Base-by-base conservation (phyloP, 176 grass and related monocot genomes). In the Musa beccarii region DNA sequence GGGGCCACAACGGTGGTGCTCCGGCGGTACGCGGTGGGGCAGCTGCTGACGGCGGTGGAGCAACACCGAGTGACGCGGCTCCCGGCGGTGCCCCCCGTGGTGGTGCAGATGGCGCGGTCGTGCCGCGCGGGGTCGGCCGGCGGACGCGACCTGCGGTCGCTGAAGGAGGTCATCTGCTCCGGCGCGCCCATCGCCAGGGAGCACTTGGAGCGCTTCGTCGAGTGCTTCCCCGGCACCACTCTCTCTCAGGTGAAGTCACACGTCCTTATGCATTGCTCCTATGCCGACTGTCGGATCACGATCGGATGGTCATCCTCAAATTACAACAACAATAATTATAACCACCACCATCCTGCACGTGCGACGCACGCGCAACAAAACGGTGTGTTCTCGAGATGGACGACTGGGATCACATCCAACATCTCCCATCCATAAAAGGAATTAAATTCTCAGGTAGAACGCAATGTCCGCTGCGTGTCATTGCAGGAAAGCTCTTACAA, bases 71-170 rank as follows among this genome's bases (percentile, higher is more conserved):
- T 89, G 23, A 86, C 87, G 0, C 54, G 67, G 52, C 80, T 86
- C 9, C 83, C 84, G 8, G 80, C 71, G 13, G 83, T 86, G 29
- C 87, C 83, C 5, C 83, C 87, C 13, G 83, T 89, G 68, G 26
- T 89, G 56, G 83, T 83, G 50, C 51, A 72, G 68, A 83, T 89
- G 87, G 77, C 67, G 6, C 73, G 73, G 53, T 15, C 24, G 34
- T 43, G 34, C 34, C 3, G 34, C 49, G 53, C 61, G 53, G 76
- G 49, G 4, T 12, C 52, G 10, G 34, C 66, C 0, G 51, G 20
- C 29, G 59, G 59, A 9, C 5, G 19, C 20, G 17, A 26, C 2
- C 56, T n/a, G 15, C 49, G 53, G 34, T 54, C 76, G 9, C 76
- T 89, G 34, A 74, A 76, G 28, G 80, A 89, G 68, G 83, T 89